These are phyloP conservation scores for Fonsecaea pedrosoi DNA, from an alignment of 2,329 filamentous ascomycete genomes.

Conservation along the genomic window DNA sequence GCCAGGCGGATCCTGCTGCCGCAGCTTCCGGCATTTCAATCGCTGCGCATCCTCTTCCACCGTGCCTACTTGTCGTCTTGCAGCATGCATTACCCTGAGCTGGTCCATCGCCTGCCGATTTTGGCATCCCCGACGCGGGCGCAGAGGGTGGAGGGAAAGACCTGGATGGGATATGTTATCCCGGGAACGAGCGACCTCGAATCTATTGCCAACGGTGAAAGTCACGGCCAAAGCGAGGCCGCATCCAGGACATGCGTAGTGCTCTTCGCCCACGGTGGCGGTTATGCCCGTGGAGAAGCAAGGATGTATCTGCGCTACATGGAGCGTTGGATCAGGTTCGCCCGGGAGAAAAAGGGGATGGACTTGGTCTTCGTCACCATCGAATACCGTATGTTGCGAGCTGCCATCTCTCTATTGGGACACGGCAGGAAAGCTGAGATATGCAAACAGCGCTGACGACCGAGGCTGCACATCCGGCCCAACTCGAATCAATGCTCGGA, in stretches of 20 bases:
- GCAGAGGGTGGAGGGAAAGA: slow-evolving; percentile 42
- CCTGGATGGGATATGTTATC: slow-evolving; percentile 12
- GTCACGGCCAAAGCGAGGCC: background rate
- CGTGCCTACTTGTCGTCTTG: slow-evolving; percentile 17
- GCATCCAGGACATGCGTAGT: background rate
- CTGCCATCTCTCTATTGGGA: too few species aligned
- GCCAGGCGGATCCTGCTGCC: slow-evolving; percentile 12
- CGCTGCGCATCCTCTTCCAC: slow-evolving; percentile 15
- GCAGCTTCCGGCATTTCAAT: slow-evolving; percentile 18
- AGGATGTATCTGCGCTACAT: slow-evolving; percentile 27
- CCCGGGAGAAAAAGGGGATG: background rate
- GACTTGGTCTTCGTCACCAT: slow-evolving; percentile 19
- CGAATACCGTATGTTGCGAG: slow-evolving; percentile 18
- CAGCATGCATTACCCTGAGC: slow-evolving; percentile 12
- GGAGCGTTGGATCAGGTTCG: slow-evolving; percentile 17
- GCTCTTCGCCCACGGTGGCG: slow-evolving; percentile 24
- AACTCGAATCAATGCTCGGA: slow-evolving; percentile 11
- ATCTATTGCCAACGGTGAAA: too few species aligned
- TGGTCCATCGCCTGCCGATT: slow-evolving; percentile 17
- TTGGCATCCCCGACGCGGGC: background rate
- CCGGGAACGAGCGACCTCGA: slow-evolving; percentile 5
- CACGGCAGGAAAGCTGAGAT: background rate
- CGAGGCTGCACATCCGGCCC: slow-evolving; percentile 12
- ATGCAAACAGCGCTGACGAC: slow-evolving; percentile 8
- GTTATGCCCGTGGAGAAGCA: slow-evolving; percentile 24